Evolutionary conservation across 83 land plant genomes (phyloP), one percentile per base, ranked within the genome.

Genomic region (Diphasiastrum complanatum): DNA sequence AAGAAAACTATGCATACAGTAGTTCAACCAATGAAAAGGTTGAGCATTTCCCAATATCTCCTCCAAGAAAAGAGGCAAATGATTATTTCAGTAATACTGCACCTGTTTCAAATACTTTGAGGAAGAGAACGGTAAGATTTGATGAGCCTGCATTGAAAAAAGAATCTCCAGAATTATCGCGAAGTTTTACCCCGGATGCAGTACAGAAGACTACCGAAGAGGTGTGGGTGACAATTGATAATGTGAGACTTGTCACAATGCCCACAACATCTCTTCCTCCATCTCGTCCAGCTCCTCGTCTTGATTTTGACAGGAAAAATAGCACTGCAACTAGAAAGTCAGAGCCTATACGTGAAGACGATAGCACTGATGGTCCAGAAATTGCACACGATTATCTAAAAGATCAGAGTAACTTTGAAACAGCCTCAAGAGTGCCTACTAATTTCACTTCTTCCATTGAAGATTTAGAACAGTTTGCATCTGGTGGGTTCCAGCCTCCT

Each of bases 191-290:
- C 47, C 70, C 75, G 46, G 62, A 73, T 65, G 71, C 59, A 6
- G 41, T 47, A 14, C 4, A 40, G 24, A 73, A 73, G 8, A 32
- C 50, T 37, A 67, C 69, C 47, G 77, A 75, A 47, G 96, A 85
- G 28, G 36, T 78, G 10, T 89, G 96, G 96, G 66, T 89, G 5
- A 68, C 87, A n/a, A 78, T 89, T 22, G 75, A 80, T 40, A 85
- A 85, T 59, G 69, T 89, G 60, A 78, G 80, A 65, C 83, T 89
- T 35, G 76, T 72, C 30, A 89, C 96, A 1, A 75, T 79, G 55
- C 96, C 91, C 22, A 85, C 87, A 53, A 58, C 25, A 54, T 85
- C 87, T 30, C 96, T 91, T 47, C 91, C 96, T 14, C 96, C 96
- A 35, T 67, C 85, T 43, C 81, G 96, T 56, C 81, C 85, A 16